Evolutionary conservation across 768 basidiomycete species (phyloP).

Genomic region (Wakefieldia striispora): DNA sequence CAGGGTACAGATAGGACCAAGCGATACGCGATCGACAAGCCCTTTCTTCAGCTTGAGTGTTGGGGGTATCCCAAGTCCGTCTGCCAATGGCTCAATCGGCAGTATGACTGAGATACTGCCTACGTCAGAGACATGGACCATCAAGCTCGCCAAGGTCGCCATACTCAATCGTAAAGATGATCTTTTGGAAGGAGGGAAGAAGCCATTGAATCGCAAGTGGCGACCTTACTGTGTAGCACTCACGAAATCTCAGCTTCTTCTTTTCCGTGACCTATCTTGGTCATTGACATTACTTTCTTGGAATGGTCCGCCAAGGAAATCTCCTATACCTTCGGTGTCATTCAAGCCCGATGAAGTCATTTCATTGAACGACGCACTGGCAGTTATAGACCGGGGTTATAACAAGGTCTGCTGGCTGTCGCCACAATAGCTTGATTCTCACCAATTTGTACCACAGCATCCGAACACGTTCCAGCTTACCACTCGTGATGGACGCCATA

Average conservation of each 20-base stretch:
- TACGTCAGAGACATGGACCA: conserved; percentile 36
- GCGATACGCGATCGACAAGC: conserved; percentile 39
- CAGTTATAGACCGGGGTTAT: conserved; percentile 77
- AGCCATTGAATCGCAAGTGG: conserved; percentile 82
- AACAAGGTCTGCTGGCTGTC: conserved; percentile 54
- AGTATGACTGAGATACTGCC: conserved; percentile 24
- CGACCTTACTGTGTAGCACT: conserved; percentile 79
- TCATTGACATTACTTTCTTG: conserved; percentile 45
- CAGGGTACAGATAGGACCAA: conserved; percentile 52
- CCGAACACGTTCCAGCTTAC: conserved; percentile 74
- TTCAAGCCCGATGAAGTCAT: conserved; percentile 85
- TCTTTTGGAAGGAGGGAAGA: conserved; percentile 70
- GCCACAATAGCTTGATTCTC: neutral
- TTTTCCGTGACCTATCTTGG: conserved; percentile 77
- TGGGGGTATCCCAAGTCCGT: conserved; percentile 33
- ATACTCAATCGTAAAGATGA: conserved; percentile 83
- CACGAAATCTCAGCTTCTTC: conserved; percentile 86
- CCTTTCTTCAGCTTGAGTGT: conserved; percentile 43
- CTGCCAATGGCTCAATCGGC: conserved; percentile 26
- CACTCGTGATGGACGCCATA: conserved; percentile 74
- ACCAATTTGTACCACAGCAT: conserved; percentile 37
- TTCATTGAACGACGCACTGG: conserved; percentile 73
- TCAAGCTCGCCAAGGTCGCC: conserved; percentile 82
- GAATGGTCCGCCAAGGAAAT: conserved; percentile 35
- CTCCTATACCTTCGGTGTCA: conserved; percentile 39